Conservation (phyloP, 2,329 filamentous ascomycete species). For the Ambrosiella xylebori region DNA sequence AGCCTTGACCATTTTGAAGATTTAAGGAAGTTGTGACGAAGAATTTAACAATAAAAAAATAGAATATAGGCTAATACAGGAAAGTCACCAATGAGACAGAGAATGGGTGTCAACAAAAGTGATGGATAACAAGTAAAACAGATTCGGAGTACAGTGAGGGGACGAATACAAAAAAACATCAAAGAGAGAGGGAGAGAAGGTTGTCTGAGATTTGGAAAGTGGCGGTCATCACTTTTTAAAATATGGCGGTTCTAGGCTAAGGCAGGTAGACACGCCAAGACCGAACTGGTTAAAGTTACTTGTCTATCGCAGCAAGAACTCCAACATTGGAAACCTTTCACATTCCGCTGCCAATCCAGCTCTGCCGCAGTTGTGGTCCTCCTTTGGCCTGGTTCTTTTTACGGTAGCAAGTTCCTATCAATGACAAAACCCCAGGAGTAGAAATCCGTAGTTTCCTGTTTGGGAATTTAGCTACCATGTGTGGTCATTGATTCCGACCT, state of each 20-base stretch:
- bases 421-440: not conserved
- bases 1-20: slow-evolving; percentile 39
- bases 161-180: slow-evolving; percentile 3
- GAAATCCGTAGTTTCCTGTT: not conserved
- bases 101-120: slow-evolving; percentile 3
- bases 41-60: slow-evolving; percentile 1
- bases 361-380: not conserved
- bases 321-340: slow-evolving; percentile 8
- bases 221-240: slow-evolving; percentile 8
- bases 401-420: not conserved
- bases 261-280: slow-evolving; percentile 2
- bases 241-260: not conserved
- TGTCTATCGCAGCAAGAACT: slow-evolving; percentile 5
- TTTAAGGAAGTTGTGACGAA: slow-evolving; percentile 5
- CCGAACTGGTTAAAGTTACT: not conserved
- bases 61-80: slow-evolving; percentile 2
- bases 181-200: slow-evolving; percentile 5
- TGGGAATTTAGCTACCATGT: not conserved
- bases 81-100: not conserved
- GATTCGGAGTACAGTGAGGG: not conserved
- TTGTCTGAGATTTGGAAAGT: slow-evolving; percentile 3
- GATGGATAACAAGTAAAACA: slow-evolving; percentile 5
- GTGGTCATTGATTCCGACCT: not conserved
- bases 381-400: not conserved
- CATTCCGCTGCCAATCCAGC: not conserved